Conservation (phyloP, 2,329 filamentous ascomycete genomes). For the Pseudogymnoascus sp. region DNA sequence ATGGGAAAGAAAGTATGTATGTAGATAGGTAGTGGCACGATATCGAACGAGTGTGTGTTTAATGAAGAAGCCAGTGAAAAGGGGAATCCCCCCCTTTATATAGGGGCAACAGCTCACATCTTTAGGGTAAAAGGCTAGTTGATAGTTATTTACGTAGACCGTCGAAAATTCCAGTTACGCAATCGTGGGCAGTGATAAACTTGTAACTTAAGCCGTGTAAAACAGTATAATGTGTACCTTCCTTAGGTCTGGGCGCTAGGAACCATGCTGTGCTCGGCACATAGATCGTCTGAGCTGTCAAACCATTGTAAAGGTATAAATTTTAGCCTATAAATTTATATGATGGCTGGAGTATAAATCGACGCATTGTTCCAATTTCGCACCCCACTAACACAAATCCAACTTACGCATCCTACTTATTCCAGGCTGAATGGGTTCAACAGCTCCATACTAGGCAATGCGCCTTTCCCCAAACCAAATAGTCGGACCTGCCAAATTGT, state of each 20-base stretch:
- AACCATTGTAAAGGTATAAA: neutral
- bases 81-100: neutral
- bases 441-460: neutral
- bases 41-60: neutral
- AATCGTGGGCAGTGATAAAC: neutral
- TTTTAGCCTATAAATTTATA: neutral
- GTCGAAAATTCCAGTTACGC: neutral
- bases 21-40: neutral
- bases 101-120: neutral
- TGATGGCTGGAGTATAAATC: neutral
- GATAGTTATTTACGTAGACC: neutral
- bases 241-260: neutral
- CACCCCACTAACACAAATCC: neutral
- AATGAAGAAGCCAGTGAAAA: neutral
- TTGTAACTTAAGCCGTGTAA: neutral
- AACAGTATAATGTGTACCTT: slow-evolving; percentile 1
- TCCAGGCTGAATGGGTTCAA: neutral
- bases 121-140: neutral
- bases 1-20: neutral
- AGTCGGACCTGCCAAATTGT: neutral
- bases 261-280: neutral
- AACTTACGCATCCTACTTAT: neutral
- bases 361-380: neutral
- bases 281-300: neutral
- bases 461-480: neutral